Conservation (phyloP, 352 stramenopile species). For the Phytophthora pistaciae region DNA sequence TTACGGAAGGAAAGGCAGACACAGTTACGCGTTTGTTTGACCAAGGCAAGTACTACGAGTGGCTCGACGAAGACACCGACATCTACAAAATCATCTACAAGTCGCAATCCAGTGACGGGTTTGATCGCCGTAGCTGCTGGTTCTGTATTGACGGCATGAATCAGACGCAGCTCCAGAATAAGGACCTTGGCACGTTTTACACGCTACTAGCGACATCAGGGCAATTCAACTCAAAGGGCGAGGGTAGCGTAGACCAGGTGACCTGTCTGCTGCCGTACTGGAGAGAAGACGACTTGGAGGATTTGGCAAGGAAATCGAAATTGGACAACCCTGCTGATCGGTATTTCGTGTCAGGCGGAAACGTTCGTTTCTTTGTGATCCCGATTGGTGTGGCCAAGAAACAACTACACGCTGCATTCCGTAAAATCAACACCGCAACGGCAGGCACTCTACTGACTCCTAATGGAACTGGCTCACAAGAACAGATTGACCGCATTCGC, state of each 20-base stretch:
- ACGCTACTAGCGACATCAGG: constrained; percentile 11
- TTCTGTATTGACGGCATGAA: constrained; percentile 18
- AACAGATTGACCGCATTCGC: background rate
- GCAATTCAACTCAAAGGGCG: constrained; percentile 8
- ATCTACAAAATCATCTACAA: background rate
- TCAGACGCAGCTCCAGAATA: background rate
- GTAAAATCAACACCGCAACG: background rate
- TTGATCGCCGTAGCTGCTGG: background rate
- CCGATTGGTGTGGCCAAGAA: background rate
- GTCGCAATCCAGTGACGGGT: background rate
- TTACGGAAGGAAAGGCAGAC: background rate
- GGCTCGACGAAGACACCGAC: background rate
- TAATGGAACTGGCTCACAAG: background rate
- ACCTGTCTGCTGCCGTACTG: constrained; percentile 23
- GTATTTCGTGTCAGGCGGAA: constrained; percentile 18
- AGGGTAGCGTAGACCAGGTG: background rate
- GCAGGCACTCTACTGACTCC: background rate
- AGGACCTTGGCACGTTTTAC: background rate
- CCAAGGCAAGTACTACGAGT: constrained; percentile 17
- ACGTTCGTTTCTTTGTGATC: constrained; percentile 10
- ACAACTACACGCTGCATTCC: background rate
- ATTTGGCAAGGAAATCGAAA: background rate
- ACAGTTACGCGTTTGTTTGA: constrained; percentile 16
- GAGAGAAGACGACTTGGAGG: constrained; percentile 1
- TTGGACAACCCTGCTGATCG: background rate